phyloP scores from a whole-genome alignment of 2,329 filamentous ascomycete species.

The Mollisiaceae sp. region DNA sequence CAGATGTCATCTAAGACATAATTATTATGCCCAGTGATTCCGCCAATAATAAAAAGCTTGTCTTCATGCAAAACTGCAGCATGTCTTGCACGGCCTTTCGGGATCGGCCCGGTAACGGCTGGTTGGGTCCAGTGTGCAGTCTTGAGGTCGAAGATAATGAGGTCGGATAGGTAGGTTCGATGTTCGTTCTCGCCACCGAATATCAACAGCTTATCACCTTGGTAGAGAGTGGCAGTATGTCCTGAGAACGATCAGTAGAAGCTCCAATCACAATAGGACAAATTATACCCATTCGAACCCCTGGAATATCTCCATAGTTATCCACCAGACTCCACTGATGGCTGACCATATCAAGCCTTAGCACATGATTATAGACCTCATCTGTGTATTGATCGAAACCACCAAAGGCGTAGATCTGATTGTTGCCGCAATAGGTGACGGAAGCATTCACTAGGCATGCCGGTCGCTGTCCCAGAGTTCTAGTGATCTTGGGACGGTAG shows the following conservation, averaged over 20 bases:
- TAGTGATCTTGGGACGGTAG: conserved; percentile 83
- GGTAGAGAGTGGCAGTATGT: conserved; percentile 92
- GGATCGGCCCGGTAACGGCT: conserved; percentile 80
- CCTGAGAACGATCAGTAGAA: conserved; percentile 55
- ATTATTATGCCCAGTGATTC: conserved; percentile 92
- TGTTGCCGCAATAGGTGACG: conserved; percentile 97
- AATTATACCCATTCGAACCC: conserved; percentile 85
- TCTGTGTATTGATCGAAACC: conserved; percentile 99
- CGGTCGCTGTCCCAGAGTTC: conserved; percentile 79
- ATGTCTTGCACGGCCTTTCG: conserved; percentile 89
- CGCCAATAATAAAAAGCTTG: conserved; percentile 93
- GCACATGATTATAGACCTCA: conserved; percentile 97
- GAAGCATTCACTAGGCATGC: conserved; percentile 97
- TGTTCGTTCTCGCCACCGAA: conserved; percentile 99
- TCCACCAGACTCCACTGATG: conserved; percentile 96
- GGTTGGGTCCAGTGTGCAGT: conserved; percentile 96
- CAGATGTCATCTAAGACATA: conserved; percentile 94
- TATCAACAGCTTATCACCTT: conserved; percentile 93
- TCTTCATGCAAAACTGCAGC: conserved; percentile 92
- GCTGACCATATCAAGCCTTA: conserved; percentile 83
- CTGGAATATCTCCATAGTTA: conserved; percentile 97
- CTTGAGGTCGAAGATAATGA: conserved; percentile 94
- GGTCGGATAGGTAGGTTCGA: conserved; percentile 90
- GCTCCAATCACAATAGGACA: neutral
- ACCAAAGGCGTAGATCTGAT: conserved; percentile 97